phyloP scores from a whole-genome alignment of 192 early-diverging fungal genomes.

The Jimgerdemannia lactiflua region DNA sequence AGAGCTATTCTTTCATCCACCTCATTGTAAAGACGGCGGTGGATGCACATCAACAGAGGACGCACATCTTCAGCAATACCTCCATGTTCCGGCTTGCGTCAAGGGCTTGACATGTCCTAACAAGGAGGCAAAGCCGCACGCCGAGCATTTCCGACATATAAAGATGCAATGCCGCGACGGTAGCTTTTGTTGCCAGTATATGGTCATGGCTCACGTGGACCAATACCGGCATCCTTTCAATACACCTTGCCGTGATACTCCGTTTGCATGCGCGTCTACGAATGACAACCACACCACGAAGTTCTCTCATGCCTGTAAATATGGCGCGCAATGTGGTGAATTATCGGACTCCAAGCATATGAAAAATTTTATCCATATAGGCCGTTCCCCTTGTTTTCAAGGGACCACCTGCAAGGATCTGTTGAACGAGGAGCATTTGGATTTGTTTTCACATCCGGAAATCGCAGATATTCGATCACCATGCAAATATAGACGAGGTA shows the following conservation, averaged over 20 bases:
- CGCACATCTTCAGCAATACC: background rate
- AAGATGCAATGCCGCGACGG: background rate
- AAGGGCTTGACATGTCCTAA: background rate
- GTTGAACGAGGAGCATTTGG: background rate
- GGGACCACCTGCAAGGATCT: background rate
- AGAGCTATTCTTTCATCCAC: background rate
- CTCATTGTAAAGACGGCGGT: background rate
- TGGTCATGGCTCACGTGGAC: background rate
- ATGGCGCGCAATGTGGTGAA: background rate
- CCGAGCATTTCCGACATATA: background rate
- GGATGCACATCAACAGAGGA: background rate
- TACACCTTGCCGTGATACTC: background rate
- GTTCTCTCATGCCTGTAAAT: background rate
- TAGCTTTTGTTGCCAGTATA: background rate
- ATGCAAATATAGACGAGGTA: background rate
- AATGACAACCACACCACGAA: background rate
- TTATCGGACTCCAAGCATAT: background rate
- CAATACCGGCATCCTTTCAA: background rate
- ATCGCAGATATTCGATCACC: background rate
- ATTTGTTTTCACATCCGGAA: background rate
- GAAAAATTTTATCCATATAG: background rate
- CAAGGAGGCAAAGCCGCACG: background rate
- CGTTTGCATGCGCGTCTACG: background rate
- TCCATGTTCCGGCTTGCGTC: background rate
- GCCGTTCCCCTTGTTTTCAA: background rate